Conservation (phyloP, 495 filamentous ascomycete genomes). For the Platismatia glauca region DNA sequence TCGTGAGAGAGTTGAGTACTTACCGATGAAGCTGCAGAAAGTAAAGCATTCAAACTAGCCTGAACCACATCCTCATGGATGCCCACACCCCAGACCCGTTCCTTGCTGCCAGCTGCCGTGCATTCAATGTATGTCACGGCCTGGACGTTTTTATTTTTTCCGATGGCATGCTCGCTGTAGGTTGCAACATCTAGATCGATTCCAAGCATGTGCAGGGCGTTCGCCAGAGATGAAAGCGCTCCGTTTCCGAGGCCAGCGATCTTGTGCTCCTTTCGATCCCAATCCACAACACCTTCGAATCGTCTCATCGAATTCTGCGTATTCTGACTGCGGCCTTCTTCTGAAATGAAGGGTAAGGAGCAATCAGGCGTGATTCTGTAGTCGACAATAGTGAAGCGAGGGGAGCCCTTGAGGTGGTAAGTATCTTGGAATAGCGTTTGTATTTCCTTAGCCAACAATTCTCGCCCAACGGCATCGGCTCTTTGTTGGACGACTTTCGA, state of each 20-base stretch:
- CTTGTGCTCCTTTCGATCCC: constrained; percentile 70
- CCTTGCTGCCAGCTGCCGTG: constrained; percentile 54
- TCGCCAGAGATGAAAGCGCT: constrained; percentile 78
- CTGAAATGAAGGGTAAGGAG: constrained; percentile 62
- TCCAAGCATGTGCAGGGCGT: constrained; percentile 71
- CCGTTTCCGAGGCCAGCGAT: constrained; percentile 80
- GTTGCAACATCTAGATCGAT: constrained; percentile 87
- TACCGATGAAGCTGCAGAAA: constrained; percentile 62
- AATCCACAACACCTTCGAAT: constrained; percentile 80
- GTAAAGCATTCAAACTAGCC: constrained; percentile 78
- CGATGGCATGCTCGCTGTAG: constrained; percentile 92
- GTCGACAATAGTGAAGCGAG: constrained; percentile 80
- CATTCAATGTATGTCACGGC: constrained; percentile 93
- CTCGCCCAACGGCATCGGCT: constrained; percentile 65
- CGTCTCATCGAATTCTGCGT: constrained; percentile 69
- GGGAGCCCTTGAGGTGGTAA: constrained; percentile 72
- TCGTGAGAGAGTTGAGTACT: background rate
- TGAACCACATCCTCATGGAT: constrained; percentile 94
- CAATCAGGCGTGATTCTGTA: constrained; percentile 87
- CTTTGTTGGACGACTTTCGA: constrained; percentile 72
- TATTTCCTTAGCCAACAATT: constrained; percentile 77
- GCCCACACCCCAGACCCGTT: constrained; percentile 89
- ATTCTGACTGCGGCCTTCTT: constrained; percentile 31
- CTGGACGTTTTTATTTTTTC: constrained; percentile 64
- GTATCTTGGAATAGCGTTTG: constrained; percentile 74